Evolutionary conservation across 805 yeast species (phyloP), one percentile per base, ranked within the genome.

Genomic region (Hanseniaspora taiwanica): DNA sequence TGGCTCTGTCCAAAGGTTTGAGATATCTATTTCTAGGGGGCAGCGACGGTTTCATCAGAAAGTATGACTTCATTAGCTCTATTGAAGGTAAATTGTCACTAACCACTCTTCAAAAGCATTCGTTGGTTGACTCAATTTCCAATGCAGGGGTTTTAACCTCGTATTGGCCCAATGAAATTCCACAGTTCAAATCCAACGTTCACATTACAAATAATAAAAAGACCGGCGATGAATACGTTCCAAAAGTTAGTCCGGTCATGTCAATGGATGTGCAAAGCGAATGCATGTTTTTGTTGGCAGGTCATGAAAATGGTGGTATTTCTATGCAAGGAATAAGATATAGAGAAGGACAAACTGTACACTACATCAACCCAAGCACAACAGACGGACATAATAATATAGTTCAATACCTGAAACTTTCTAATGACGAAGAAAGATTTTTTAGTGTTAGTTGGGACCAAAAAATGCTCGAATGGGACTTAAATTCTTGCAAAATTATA

Each of bases 81-180:
- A 71, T 91, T 19, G 87, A 82, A 51, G 96, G 96, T 14, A 81
- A 81, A 48, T 66, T 80, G 6, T 89, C 91, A 4, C 64, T 91
- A 39, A 89, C 97, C 0, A 82, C 86, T 44, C 85, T 94, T 2
- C 98, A 91, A 57, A 76, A 75, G 52, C 97, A 91, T 58, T 81
- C 83, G 37, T 66, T 86, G 38, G 85, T 85, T 19, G 98, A 91
- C 55, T 73, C 91, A 1, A 74, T 91, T 24, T 71, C 81, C 7
- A 79, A 81, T 52, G 91, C 86, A 0, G 98, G 97, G 6, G 78
- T 84, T 4, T 61, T 87, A 4, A 55, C 71, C 13, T 79, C 91
- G 0, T 89, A 85, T 62, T 91, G 96, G 96, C 97, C 89, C 54
- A 91, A 91, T 58, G 97, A 91, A 61, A 83, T 86, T 51, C 96